Evolutionary conservation across 2,329 filamentous ascomycete genomes (phyloP).

Genomic region (Trichoderma breve): DNA sequence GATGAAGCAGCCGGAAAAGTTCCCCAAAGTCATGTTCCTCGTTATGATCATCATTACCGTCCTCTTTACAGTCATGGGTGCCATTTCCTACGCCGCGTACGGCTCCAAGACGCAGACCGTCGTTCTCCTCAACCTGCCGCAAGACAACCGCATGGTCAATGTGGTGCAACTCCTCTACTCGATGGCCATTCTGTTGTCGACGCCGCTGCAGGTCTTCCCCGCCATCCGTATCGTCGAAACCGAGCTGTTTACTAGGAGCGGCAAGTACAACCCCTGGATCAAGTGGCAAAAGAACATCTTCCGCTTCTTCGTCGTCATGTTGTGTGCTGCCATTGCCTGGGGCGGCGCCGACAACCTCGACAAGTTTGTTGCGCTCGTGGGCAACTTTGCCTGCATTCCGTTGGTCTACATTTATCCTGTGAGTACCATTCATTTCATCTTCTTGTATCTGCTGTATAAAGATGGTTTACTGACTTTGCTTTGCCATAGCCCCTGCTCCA

Average conservation of each 20-base stretch:
- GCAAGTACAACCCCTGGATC: conserved; percentile 97
- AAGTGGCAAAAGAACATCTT: conserved; percentile 99
- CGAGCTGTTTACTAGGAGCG: conserved; percentile 86
- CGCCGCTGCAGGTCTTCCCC: conserved; percentile 94
- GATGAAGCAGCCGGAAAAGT: conserved; percentile 88
- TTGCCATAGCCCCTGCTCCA: conserved; percentile 79
- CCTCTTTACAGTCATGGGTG: conserved; percentile 87
- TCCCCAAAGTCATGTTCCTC: conserved; percentile 79
- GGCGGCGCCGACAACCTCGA: conserved; percentile 88
- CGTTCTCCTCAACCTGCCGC: conserved; percentile 91
- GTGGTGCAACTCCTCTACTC: conserved; percentile 95
- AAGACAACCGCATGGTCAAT: conserved; percentile 94
- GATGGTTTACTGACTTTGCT: conserved; percentile 32
- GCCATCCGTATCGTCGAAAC: conserved; percentile 96
- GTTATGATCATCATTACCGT: conserved; percentile 96
- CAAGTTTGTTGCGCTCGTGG: conserved; percentile 95
- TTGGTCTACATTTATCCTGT: conserved; percentile 97
- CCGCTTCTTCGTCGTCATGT: conserved; percentile 85
- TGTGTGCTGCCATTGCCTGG: conserved; percentile 88
- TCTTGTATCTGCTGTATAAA: not conserved
- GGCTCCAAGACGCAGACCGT: conserved; percentile 95
- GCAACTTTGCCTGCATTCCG: conserved; percentile 96
- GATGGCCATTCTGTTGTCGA: conserved; percentile 93
- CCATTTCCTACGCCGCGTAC: conserved; percentile 92
- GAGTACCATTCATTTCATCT: no score